phyloP scores from a whole-genome alignment of 495 filamentous ascomycete species.

The Tricharina praecox region DNA sequence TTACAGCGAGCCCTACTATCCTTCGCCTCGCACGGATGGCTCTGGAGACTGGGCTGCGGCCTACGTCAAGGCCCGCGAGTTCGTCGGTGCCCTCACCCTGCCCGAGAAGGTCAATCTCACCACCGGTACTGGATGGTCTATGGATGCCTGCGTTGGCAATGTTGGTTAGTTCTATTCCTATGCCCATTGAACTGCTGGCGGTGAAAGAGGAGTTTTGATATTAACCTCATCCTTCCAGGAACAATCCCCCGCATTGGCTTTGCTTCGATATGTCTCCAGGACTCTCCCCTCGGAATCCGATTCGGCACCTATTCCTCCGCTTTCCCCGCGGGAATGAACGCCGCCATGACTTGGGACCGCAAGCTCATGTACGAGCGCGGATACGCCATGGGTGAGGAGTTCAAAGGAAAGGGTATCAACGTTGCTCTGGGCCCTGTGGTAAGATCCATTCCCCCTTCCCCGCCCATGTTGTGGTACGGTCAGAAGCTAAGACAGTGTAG shows the following conservation, averaged over 20 bases:
- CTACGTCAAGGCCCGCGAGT: constrained; percentile 55
- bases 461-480: no score
- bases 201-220: neutral
- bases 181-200: no score
- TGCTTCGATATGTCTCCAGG: constrained; percentile 69
- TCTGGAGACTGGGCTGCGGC: constrained; percentile 60
- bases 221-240: constrained; percentile 27
- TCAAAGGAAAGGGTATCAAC: constrained; percentile 67
- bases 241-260: constrained; percentile 62
- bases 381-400: constrained; percentile 62
- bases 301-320: constrained; percentile 59
- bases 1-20: constrained; percentile 50
- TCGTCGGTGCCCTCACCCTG: constrained; percentile 70
- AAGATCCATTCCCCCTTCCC: no score
- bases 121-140: constrained; percentile 69
- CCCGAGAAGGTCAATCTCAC: constrained; percentile 87
- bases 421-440: constrained; percentile 68
- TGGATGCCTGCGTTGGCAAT: constrained; percentile 67
- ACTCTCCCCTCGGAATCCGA: constrained; percentile 73
- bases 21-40: constrained; percentile 63
- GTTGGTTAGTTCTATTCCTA: constrained; percentile 19
- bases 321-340: constrained; percentile 67
- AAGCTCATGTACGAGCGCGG: constrained; percentile 58
- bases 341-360: constrained; percentile 64
- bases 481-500: neutral